A percentile compares a stretch with the other conserved stretches of the same genome.
phyloP scores from a whole-genome alignment of 257 asterid species.

The Fraxinus cuspidata region DNA sequence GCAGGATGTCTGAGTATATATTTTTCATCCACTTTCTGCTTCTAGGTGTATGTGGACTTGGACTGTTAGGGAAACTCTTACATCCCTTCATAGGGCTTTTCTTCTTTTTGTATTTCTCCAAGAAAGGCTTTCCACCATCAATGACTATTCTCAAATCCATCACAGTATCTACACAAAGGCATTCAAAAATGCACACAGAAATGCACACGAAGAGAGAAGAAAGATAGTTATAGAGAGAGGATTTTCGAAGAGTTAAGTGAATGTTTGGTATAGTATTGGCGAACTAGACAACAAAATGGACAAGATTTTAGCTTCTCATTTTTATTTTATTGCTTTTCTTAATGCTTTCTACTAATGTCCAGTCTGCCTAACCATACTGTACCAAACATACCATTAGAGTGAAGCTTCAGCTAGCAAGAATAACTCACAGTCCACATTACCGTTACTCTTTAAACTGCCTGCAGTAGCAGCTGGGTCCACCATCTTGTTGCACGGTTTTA shows the following conservation, averaged over 20 bases:
- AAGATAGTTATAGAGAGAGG: neutral
- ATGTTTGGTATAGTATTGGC: neutral
- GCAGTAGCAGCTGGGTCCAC: constrained; percentile 34
- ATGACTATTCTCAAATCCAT: constrained; percentile 71
- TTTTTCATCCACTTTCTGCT: constrained; percentile 83
- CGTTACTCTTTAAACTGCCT: neutral
- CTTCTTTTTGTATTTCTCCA: constrained; percentile 46
- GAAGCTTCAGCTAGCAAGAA: neutral
- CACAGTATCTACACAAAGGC: constrained; percentile 29
- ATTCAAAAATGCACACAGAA: neutral
- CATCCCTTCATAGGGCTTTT: constrained; percentile 56
- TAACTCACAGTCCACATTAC: constrained; percentile 42
- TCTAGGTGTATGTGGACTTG: constrained; percentile 46
- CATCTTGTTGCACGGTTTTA: constrained; percentile 50
- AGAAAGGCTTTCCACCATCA: constrained; percentile 52
- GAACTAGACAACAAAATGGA: neutral
- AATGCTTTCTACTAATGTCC: neutral
- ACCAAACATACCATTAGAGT: neutral
- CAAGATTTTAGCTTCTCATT: neutral
- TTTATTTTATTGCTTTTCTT: neutral
- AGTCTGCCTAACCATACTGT: neutral
- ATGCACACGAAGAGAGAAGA: neutral
- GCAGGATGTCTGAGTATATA: constrained; percentile 84
- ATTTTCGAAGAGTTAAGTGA: neutral
- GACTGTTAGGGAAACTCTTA: constrained; percentile 78